phyloP scores from a whole-genome alignment of 2,329 filamentous ascomycete genomes.

The Colletotrichum agaves region DNA sequence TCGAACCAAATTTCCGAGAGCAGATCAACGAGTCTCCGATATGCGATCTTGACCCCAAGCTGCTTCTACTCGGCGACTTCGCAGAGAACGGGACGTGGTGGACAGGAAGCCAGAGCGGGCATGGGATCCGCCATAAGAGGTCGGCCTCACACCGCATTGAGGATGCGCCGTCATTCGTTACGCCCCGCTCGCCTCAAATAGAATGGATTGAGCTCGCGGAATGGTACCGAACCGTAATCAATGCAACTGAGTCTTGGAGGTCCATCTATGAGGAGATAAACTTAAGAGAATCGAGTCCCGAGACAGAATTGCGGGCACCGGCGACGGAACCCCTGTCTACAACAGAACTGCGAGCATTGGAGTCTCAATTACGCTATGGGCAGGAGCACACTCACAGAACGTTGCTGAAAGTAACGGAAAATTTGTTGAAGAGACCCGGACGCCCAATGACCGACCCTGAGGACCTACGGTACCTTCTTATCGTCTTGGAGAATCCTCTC shows the following conservation, averaged over 20 bases:
- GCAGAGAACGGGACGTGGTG: constrained; percentile 88
- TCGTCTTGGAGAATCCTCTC: constrained; percentile 82
- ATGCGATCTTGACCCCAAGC: constrained; percentile 78
- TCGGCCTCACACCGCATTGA: constrained; percentile 48
- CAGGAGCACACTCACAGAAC: constrained; percentile 76
- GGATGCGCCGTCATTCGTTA: constrained; percentile 56
- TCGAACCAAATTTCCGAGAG: constrained; percentile 48
- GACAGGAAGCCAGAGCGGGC: constrained; percentile 70
- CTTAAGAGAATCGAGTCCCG: constrained; percentile 43
- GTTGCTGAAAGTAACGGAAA: constrained; percentile 82
- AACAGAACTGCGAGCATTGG: constrained; percentile 55
- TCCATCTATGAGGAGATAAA: constrained; percentile 65
- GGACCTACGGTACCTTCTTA: constrained; percentile 80
- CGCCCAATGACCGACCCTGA: constrained; percentile 73
- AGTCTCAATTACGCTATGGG: constrained; percentile 62
- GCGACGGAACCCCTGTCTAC: constrained; percentile 43
- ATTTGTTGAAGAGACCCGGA: constrained; percentile 81
- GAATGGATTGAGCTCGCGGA: constrained; percentile 77
- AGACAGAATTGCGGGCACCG: constrained; percentile 12
- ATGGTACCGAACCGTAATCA: constrained; percentile 79
- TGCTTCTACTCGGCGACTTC: constrained; percentile 77
- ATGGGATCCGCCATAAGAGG: constrained; percentile 43
- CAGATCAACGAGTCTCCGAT: constrained; percentile 54
- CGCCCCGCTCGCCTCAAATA: constrained; percentile 72
- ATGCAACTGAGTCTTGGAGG: constrained; percentile 75